Evolutionary conservation across 2,329 filamentous ascomycete species (phyloP), one percentile per base, ranked within the genome.

Genomic region (Pseudocercospora crystallina): DNA sequence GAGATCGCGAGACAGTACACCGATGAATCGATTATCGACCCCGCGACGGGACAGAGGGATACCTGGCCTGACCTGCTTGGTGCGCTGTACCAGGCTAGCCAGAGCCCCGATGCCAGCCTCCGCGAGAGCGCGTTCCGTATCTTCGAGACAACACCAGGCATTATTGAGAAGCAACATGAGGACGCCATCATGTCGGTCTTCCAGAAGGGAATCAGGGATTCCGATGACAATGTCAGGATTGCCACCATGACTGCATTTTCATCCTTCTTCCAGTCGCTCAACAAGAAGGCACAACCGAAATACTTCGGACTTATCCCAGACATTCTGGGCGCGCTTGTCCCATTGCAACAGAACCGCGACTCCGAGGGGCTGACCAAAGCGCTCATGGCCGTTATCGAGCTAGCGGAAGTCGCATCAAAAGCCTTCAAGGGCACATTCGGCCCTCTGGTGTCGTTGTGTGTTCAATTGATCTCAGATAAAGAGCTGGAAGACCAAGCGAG

Each of bases 351-450:
- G 60, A 83, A 87, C 2, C 83, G 87, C 59, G 90, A 99, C 66
- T 94, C 90, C 10, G 92, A 96, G 11, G 86, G 95, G 58, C 82
- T 99, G 12, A 92, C 89, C 60, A 90, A 90, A 67, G 91, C 91
- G 15, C 83, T 99, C 36, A 78, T 96, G 49, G 87, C 92, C 17
- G 80, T 99, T 41, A 96, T 99, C 64, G 94, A 97, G 59, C 80
- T 99, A 48, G 94, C 94, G 34, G 94, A 97, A 72, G 82, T 87
- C n/a, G 87, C 89, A 15, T 90, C 92, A 15, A 95, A 94, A 74
- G 97, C 97, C 91, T 99, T 99, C 76, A 95, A 94, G 74, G 81
- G 81, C 14, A 79, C 95, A n/a, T 99, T 99, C 76, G 86, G 87
- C 66, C 91, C 90, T 65, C 80, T 99, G 3, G 92, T 97, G 44